These are phyloP conservation scores for Usnea hakonensis DNA, from an alignment of 495 filamentous ascomycete genomes.

Conservation along the genomic window DNA sequence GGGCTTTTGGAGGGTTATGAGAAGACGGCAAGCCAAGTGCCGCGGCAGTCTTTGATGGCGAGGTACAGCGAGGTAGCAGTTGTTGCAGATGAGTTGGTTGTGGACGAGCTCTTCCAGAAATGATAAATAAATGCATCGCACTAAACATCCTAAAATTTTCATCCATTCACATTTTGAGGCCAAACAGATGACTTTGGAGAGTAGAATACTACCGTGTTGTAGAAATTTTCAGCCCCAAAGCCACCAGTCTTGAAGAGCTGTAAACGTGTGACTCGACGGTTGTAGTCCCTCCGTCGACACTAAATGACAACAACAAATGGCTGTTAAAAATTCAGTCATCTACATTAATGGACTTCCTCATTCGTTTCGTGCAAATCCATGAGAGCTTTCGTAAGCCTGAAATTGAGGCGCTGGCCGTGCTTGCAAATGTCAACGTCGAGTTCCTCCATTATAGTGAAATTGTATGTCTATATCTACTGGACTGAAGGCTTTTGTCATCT, in stretches of 20 bases:
- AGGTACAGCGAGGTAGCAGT: neutral
- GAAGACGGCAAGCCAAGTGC: neutral
- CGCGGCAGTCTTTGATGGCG: neutral
- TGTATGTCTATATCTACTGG: conserved; percentile 42
- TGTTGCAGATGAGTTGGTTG: neutral
- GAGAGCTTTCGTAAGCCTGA: conserved; percentile 85
- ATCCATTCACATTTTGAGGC: neutral
- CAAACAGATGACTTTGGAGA: neutral
- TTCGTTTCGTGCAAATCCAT: conserved; percentile 84
- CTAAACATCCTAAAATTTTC: neutral
- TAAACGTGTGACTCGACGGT: neutral
- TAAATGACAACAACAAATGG: neutral
- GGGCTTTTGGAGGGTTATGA: conserved; percentile 18
- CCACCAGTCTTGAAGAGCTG: neutral
- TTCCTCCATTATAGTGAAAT: conserved; percentile 62
- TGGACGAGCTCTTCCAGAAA: neutral
- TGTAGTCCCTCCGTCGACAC: neutral
- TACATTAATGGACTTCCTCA: conserved; percentile 63
- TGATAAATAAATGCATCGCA: neutral
- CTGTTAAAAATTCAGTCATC: neutral
- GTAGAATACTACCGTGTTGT: neutral
- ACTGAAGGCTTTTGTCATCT: conserved; percentile 7
- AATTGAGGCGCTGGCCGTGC: conserved; percentile 68
- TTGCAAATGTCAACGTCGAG: conserved; percentile 60
- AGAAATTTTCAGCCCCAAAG: no score